Percentiles rank a stretch among this genome's conserved stretches.
These are phyloP conservation scores for Alnus glutinosa DNA, from an alignment of 306 rosid genomes.

Conservation along the genomic window DNA sequence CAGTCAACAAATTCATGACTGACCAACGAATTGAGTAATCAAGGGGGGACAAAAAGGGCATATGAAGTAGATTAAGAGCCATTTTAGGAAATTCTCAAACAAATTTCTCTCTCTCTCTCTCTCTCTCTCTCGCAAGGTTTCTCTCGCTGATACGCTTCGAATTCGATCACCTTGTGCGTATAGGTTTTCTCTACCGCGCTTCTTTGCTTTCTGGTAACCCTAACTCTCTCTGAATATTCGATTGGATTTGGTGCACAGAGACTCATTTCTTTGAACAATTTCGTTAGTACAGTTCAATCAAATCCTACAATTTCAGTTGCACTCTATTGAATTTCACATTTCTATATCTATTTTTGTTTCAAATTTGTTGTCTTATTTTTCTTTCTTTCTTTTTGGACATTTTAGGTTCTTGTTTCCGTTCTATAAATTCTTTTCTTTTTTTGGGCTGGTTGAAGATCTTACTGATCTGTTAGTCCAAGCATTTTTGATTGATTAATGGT, in stretches of 20 bases:
- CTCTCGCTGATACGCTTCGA: conserved; percentile 6
- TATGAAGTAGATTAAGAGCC: not conserved
- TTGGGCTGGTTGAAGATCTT: conserved; percentile 5
- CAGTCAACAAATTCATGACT: not conserved
- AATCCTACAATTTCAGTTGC: conserved; percentile 3
- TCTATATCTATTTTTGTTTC: not conserved
- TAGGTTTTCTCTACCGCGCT: not conserved
- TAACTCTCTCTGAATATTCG: not conserved
- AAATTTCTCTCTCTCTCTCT: not conserved
- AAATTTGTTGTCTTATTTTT: not conserved
- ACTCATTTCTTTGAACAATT: not conserved
- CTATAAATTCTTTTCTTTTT: not conserved
- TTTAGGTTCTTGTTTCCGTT: not conserved
- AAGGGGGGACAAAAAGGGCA: not conserved
- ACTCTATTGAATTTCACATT: not conserved
- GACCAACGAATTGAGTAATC: not conserved
- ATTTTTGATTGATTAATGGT: not conserved
- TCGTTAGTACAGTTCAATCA: not conserved
- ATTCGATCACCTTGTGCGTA: not conserved
- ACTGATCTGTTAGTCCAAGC: not conserved
- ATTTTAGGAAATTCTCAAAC: not conserved
- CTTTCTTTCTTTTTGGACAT: not conserved
- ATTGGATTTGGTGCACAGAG: not conserved
- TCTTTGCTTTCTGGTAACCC: not conserved
- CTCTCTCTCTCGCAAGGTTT: conserved; percentile 6